phyloP scores from a whole-genome alignment of 1,284 basidiomycete genomes.

The Cryptococcus wingfieldii region DNA sequence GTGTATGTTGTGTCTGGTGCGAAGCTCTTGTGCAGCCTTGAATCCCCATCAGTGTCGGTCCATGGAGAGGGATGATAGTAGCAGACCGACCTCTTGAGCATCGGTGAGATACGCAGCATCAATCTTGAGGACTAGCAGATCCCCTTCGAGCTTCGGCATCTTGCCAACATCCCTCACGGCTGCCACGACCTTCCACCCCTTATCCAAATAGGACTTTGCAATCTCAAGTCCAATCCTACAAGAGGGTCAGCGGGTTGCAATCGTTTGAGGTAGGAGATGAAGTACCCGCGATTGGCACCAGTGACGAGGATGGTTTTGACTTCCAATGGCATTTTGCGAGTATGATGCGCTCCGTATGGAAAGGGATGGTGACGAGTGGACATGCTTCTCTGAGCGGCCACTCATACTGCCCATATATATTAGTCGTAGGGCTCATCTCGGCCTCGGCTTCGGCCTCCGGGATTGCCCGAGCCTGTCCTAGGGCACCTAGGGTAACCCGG shows the following conservation, averaged over 20 bases:
- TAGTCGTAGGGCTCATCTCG: too few relatives aligned
- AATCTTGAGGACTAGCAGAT: not conserved
- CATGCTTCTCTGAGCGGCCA: too few relatives aligned
- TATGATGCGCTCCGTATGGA: too few relatives aligned
- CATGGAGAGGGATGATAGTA: too few relatives aligned
- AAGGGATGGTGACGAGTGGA: too few relatives aligned
- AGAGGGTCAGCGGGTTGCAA: not conserved
- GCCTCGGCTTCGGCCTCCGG: too few relatives aligned
- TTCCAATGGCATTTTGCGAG: too few relatives aligned
- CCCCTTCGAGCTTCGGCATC: conserved; percentile 4
- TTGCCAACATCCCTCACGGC: conserved; percentile 11
- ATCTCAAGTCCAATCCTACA: conserved; percentile 10
- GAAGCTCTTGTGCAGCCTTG: conserved; percentile 16
- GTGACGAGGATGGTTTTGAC: conserved; percentile 9
- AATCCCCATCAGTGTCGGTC: not conserved
- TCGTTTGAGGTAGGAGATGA: not conserved
- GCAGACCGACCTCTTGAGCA: not conserved
- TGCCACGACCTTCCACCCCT: conserved; percentile 10
- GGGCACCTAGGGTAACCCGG: too few relatives aligned
- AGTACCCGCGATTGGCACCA: conserved; percentile 11
- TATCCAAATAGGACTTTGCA: conserved; percentile 6
- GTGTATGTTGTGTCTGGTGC: conserved; percentile 8
- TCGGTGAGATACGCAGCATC: not conserved
- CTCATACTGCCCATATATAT: too few relatives aligned
- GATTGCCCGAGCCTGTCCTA: too few relatives aligned